Base-by-base conservation (phyloP, 148 eudicot species). In the Silene uniflora region DNA sequence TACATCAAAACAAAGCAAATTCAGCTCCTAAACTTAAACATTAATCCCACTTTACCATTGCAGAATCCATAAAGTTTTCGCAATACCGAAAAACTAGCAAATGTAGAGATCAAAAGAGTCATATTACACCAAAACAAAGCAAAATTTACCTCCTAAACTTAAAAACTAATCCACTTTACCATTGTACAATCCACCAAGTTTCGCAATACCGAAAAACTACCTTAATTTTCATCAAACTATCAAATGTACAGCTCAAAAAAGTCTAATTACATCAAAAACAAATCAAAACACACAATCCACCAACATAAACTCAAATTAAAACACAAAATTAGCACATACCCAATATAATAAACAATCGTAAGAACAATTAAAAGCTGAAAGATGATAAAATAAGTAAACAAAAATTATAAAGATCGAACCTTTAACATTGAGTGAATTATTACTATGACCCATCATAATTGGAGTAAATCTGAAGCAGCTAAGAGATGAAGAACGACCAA, bases 361-460 rank as follows among this genome's bases (percentile, higher is more conserved):
- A 62, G 27, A 62, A 19, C 27, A 67, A 12, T 23, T 46, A 8
- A n/a, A 56, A 21, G 1, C 14, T 24, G 46, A 62, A 27, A 47
- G 12, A 14, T 10, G 17, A 4, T 10, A 39, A 7, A 27, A 55
- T 47, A 18, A 17, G 27, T 8, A 5, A 73, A 16, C 4, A 42
- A 32, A 18, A 19, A 0, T 39, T 1, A 60, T 24, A 39, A 75
- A 62, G 56, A 59, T 68, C 66, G 46, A 67, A 80, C 88, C 82
- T 80, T 65, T 73, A 44, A 52, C 73, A 72, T 64, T 80, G 29
- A 77, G 70, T 73, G 73, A 39, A 39, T 39, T 6, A 39, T 39
- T 39, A 39, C 78, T 32, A 80, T 71, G 82, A 74, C 70, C 76
- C 82, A 68, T 29, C 79, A 82, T 75, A 61, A 82, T 7, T 16